Evolutionary conservation across 805 yeast species (phyloP).

Genomic region (Metschnikowia hibisci): DNA sequence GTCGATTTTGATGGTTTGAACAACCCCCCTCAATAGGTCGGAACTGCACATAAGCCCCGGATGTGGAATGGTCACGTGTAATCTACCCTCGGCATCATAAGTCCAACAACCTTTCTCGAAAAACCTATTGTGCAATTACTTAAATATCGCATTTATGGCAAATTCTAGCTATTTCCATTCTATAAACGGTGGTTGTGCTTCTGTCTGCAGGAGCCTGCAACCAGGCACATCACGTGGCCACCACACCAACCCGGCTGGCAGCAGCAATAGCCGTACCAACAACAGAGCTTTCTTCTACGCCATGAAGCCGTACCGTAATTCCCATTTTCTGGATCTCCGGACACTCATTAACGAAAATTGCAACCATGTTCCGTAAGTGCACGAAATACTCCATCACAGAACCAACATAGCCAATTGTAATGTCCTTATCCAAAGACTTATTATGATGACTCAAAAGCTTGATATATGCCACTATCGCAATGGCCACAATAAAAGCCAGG

Average conservation of each 20-base stretch:
- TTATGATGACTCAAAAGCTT: conserved; percentile 26
- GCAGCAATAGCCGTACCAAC: conserved; percentile 57
- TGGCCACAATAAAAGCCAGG: conserved; percentile 42
- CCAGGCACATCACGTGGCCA: too few relatives aligned
- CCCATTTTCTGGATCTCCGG: conserved; percentile 24
- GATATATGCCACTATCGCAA: conserved; percentile 37
- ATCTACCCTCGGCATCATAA: too few relatives aligned
- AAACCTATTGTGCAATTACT: too few relatives aligned
- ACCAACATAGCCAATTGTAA: conserved; percentile 49
- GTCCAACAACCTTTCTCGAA: too few relatives aligned
- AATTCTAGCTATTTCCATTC: too few relatives aligned
- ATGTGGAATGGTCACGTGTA: too few relatives aligned
- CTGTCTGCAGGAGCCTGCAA: too few relatives aligned
- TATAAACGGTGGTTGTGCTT: too few relatives aligned
- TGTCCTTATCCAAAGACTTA: conserved; percentile 14
- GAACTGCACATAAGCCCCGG: too few relatives aligned
- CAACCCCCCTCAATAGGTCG: too few relatives aligned
- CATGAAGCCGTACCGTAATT: conserved; percentile 33
- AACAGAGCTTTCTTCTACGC: conserved; percentile 44
- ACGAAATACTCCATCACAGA: conserved; percentile 46
- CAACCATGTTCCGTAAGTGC: conserved; percentile 31
- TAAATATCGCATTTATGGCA: too few relatives aligned
- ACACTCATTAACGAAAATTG: conserved; percentile 21
- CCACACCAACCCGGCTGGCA: conserved; percentile 20
- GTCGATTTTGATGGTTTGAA: too few relatives aligned